Base-by-base conservation (phyloP, 495 filamentous ascomycete species). In the Aspergillus olivimuriae region DNA sequence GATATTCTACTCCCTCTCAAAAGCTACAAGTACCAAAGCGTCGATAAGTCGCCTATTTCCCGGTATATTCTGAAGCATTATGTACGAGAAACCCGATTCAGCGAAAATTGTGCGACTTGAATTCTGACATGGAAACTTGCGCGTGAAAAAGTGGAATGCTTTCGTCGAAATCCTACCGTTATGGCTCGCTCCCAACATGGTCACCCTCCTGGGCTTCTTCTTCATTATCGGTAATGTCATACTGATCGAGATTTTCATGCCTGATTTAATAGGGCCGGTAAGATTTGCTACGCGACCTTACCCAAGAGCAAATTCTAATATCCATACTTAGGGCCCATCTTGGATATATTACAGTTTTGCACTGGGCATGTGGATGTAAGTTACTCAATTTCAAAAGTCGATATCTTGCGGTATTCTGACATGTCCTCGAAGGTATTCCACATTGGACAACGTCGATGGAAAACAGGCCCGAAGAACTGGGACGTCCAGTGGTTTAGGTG, bases 171-270 rank as follows among this genome's bases (percentile, higher is more conserved):
- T 97, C 23, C 65, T 98, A 51, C 92, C 92, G 43, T 64, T 95
- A 77, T 98, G 90, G 89, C 74, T 98, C 23, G 94, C 94, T 10
- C 92, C 92, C 6, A 98, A 98, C 61, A 90, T 95, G 79, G 91
- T 98, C 26, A 98, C 92, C 51, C 79, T 98, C 7, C 61, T 98
- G 17, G 92, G 92, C 44, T 97, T 98, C 77, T 79, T 85, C 65
- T 97, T 87, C 68, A 94, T 98, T 51, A 69, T 98, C 11, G 78
- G 68, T 36, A 96, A 98, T 59, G 84, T 98, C 43, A 78, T 74
- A 36, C 70, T 89, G 39, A 73, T 96, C 42, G 80, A 83, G 37
- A 71, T 94, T 31, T 84, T 79, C 54, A 84, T 97, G 72, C 94
- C 94, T 39, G 92, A 96, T 69, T 73, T 98, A 19, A 76, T 87